Base-by-base conservation (phyloP, 257 asterid genomes). In the Marsdenia floribunda region DNA sequence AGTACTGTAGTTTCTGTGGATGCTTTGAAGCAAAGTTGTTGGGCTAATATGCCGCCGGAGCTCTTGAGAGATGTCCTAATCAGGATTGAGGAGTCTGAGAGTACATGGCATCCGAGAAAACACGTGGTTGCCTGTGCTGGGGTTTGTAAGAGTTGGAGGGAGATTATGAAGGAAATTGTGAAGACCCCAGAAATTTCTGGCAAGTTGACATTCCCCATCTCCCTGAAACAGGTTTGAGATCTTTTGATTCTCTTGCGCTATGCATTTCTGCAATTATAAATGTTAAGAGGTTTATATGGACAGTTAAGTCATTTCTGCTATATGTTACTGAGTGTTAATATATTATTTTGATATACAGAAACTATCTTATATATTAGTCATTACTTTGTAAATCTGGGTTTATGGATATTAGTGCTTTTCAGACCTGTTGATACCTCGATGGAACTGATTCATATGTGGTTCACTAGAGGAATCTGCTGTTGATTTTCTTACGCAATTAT, bases 61-160 rank as follows among this genome's bases (percentile, higher is more conserved):
- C 92, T 95, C 18, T 80, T 92, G 87, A 90, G 99, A 81, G 99
- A 92, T 21, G 97, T 95, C 13, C 82, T 92, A 9, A 82, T 83
- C 87, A 77, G 98, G 77, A 86, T 95, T 26, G 98, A 95, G 86
- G 90, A 80, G 24, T 88, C 97, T 0, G 99, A 92, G 71, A 63
- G 78, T 68, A 73, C 80, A 4, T 95, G 99, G 98, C 98, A 91
- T 37, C 81, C 72, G 6, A 78, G 99, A 58, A 90, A 83, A 88
- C 82, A 86, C 85, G 97, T 92, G 77, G 93, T 90, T 85, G 86
- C 94, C 59, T 95, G 98, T 84, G 96, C 97, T 58, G 99, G 99
- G 76, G 98, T 94, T 81, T 93, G 99, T 78, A 85, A 90, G 84
- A 90, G 90, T 83, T 95, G 99, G 99, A 92, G 99, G 72, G 98